Evolutionary conservation across 495 filamentous ascomycete species (phyloP), one percentile per base, ranked within the genome.

Genomic region (Daldinia childiae): DNA sequence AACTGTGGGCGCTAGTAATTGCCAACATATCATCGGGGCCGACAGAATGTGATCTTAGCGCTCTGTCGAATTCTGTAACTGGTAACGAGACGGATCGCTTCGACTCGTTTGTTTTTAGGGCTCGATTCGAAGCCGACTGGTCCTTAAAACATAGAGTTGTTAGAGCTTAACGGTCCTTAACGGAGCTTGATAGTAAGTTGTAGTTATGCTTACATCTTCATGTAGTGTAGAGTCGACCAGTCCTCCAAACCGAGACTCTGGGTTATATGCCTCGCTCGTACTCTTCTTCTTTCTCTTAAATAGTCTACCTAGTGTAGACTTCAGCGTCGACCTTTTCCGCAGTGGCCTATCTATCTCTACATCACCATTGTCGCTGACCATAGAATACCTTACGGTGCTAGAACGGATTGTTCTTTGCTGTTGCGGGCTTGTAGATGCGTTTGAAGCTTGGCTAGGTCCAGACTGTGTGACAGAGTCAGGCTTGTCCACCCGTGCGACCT

Each of bases 1-100:
- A 84, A 62, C 81, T 84, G 6, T 83, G 82, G 3, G 78, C 80
- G 41, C 80, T 83, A 56, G 79, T 78, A 43, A 82, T 82, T 58
- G 82, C 80, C 63, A 79, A 76, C 39, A 82, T 81, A 58, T 83
- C 81, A 51, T 82, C 79, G 3, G 82, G 83, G 2, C 84, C 84
- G 45, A 83, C 81, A 6, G 86, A 87, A 68, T 88, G 85, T 8
- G 86, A 87, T 29, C 84, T 81, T 14, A 88, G 73, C 1, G 85
- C 84, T 19, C 81, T 79, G 59, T 85, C 82, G 26, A 79, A 83
- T 73, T 88, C 85, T 54, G 81, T 87, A 63, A 88, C 79, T 27
- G 86, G 85, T 9, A 86, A 64, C 3, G 86, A 87, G 2, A 78
- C 81, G 2, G 85, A 86, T 36, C 84, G 82, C 64, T 85, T 81